Percentiles rank a stretch among this genome's conserved stretches.
Conservation (phyloP, 2,329 filamentous ascomycete genomes). For the Hymenoscyphus occultus region DNA sequence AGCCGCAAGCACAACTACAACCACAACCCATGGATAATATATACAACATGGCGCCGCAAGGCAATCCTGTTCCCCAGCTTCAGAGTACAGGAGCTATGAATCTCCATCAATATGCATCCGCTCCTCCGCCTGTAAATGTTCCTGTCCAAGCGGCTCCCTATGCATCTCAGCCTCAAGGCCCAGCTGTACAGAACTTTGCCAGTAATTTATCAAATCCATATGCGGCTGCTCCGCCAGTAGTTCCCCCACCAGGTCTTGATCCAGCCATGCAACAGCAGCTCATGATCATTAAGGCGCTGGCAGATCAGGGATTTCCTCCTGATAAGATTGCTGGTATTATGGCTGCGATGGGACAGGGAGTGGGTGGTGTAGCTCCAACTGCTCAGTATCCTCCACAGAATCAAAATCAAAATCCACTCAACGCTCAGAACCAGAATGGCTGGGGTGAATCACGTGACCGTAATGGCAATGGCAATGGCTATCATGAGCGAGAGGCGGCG, state of each 20-base stretch:
- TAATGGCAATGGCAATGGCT: conserved; percentile 37
- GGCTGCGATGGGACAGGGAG: conserved; percentile 35
- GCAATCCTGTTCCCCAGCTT: conserved; percentile 40
- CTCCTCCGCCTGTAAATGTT: conserved; percentile 59
- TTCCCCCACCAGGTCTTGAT: conserved; percentile 43
- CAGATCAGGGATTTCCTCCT: conserved; percentile 70
- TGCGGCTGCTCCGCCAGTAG: conserved; percentile 38
- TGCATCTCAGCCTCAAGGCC: conserved; percentile 34
- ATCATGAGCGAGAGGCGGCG: conserved; percentile 48
- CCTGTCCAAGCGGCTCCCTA: conserved; percentile 37
- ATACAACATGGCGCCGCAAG: conserved; percentile 48
- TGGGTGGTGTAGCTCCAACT: conserved; percentile 33
- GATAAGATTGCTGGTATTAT: conserved; percentile 65
- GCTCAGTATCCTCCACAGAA: conserved; percentile 27
- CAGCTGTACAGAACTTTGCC: conserved; percentile 38
- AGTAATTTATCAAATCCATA: conserved; percentile 38
- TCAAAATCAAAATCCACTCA: conserved; percentile 34
- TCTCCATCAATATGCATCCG: conserved; percentile 37
- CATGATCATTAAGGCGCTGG: conserved; percentile 70
- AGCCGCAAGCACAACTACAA: conserved; percentile 22
- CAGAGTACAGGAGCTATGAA: conserved; percentile 27
- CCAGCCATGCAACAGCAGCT: conserved; percentile 65
- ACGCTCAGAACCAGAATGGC: conserved; percentile 41
- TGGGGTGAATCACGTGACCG: conserved; percentile 54
- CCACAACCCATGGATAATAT: conserved; percentile 33